phyloP scores from a whole-genome alignment of 768 basidiomycete genomes.

The Psilocybe azurescens region DNA sequence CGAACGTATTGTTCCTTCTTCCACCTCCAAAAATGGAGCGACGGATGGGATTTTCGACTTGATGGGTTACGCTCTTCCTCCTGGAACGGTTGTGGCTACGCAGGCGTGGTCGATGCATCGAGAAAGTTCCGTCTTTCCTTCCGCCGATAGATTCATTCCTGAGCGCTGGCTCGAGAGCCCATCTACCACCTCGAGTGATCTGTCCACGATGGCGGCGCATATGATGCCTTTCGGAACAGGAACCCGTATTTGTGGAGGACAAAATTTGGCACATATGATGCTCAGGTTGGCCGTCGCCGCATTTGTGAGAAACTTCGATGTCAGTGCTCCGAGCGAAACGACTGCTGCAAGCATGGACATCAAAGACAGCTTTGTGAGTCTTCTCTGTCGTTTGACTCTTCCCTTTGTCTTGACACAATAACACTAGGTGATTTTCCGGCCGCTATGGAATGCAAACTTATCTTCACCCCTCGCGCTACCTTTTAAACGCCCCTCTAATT shows the following conservation, averaged over 20 bases:
- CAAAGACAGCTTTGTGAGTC: conserved; percentile 79
- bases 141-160: conserved; percentile 77
- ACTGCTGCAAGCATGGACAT: conserved; percentile 79
- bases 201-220: conserved; percentile 65
- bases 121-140: conserved; percentile 69
- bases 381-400: not conserved
- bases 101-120: conserved; percentile 91
- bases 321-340: conserved; percentile 70
- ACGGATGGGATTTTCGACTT: conserved; percentile 74
- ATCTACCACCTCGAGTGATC: conserved; percentile 48
- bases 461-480: conserved; percentile 53
- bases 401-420: not conserved
- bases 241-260: conserved; percentile 75
- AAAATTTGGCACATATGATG: conserved; percentile 75
- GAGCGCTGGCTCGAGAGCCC: conserved; percentile 73
- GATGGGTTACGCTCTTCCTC: conserved; percentile 79
- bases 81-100: conserved; percentile 79
- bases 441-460: conserved; percentile 77
- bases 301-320: conserved; percentile 69
- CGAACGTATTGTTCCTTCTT: conserved; percentile 76
- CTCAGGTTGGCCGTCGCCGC: conserved; percentile 63
- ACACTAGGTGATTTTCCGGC: conserved; percentile 72
- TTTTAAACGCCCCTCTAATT: not conserved
- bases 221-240: conserved; percentile 86
- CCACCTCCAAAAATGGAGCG: conserved; percentile 53